Base-by-base conservation (phyloP, 257 asterid species). In the Salvia splendens region DNA sequence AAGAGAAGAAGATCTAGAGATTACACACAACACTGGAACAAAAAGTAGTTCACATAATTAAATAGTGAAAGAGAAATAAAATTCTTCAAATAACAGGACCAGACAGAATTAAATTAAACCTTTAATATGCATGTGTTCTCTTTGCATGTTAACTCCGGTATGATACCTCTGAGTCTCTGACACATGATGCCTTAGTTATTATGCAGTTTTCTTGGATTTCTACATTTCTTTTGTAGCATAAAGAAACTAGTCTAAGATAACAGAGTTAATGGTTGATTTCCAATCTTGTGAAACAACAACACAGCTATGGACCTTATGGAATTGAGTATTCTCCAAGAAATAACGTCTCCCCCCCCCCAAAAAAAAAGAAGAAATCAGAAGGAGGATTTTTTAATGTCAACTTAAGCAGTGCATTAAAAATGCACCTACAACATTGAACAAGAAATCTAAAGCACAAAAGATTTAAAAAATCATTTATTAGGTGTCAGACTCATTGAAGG, bases 401-500 rank as follows among this genome's bases (percentile, higher is more conserved):
- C 40, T 42, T 24, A 14, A 24, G 59, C 38, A 68, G 43, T 40
- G 5, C 15, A 62, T 2, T 8, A 46, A 64, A 24, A 68, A 49
- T 63, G 65, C 50, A 61, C 48, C 33, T 56, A 62, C 47, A 51
- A 45, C 40, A 24, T 47, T 12, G 12, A 55, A 64, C 5, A 7
- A 2, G 14, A 45, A 59, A 73, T 57, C 15, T 12, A 42, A 17
- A 52, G 55, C 54, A 74, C 74, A 62, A 38, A 57, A 6, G 9
- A 35, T 3, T 0, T 24, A 40, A 72, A 57, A 62, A 11, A 8
- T 62, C 69, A 60, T 64, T 48, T 67, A 14, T 36, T 8, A 48
- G 54, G 64, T 50, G n/a, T 54, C 61, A 61, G 43, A 61, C 41
- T 45, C 28, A 45, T 35, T 33, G 20, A 20, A 63, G 70, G 66